Percentiles rank a stretch among this genome's conserved stretches.
These are phyloP conservation scores for Irpex rosettiformis DNA, from an alignment of 1,284 basidiomycete genomes.

Conservation along the genomic window DNA sequence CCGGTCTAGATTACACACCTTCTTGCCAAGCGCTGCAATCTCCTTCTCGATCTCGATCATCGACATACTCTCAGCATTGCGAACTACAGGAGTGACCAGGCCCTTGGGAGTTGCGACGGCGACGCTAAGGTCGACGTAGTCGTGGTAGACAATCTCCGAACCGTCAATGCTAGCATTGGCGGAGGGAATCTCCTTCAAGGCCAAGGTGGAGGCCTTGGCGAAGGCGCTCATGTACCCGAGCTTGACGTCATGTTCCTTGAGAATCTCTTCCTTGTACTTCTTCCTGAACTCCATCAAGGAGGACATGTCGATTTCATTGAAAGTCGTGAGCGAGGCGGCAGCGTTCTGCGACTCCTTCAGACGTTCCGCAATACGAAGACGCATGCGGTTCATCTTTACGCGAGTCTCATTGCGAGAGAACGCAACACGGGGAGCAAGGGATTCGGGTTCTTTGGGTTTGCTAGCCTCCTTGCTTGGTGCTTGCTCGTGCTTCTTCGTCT, in stretches of 20 bases:
- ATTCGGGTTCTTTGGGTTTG: not conserved
- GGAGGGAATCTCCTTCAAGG: conserved; percentile 89
- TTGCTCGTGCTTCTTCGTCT: conserved; percentile 30
- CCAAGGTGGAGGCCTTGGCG: conserved; percentile 83
- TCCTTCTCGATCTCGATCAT: conserved; percentile 93
- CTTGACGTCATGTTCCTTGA: conserved; percentile 95
- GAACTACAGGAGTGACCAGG: conserved; percentile 92
- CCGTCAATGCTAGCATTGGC: conserved; percentile 97
- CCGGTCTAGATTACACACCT: conserved; percentile 46
- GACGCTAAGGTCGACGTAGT: conserved; percentile 93
- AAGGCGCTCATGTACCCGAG: conserved; percentile 99
- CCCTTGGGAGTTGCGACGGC: conserved; percentile 98
- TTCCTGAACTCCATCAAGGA: conserved; percentile 91
- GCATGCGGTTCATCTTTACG: conserved; percentile 98
- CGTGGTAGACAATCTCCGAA: conserved; percentile 93
- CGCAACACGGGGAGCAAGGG: conserved; percentile 35
- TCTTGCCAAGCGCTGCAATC: conserved; percentile 88
- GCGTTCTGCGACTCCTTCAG: conserved; percentile 98
- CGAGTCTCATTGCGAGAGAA: conserved; percentile 83
- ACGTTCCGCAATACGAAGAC: conserved; percentile 93
- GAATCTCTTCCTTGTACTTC: conserved; percentile 91
- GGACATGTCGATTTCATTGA: conserved; percentile 99
- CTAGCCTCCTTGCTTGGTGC: conserved; percentile 34
- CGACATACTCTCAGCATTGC: conserved; percentile 86
- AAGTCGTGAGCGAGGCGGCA: conserved; percentile 95